A percentile compares a stretch with the other conserved stretches of the same genome.
phyloP scores from a whole-genome alignment of 768 basidiomycete genomes.

The Brasilioporus rufonigricans region DNA sequence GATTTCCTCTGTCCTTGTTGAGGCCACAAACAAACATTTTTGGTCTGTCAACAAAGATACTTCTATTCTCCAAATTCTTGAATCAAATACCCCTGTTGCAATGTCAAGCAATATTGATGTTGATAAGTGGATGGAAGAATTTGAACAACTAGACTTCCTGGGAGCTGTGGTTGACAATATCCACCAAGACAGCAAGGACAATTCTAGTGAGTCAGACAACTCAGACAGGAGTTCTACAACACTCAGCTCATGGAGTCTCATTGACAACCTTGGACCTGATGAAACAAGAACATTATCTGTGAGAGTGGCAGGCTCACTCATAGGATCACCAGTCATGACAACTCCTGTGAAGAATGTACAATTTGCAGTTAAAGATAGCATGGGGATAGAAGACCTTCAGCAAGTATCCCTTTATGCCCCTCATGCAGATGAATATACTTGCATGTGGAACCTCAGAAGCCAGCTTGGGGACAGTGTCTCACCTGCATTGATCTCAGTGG shows the following conservation, averaged over 20 bases:
- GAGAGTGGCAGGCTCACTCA: neutral
- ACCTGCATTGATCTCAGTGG: neutral
- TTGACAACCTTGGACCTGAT: neutral
- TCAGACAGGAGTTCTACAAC: neutral
- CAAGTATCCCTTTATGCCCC: neutral
- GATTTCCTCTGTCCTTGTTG: too few relatives aligned
- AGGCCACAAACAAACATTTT: too few relatives aligned
- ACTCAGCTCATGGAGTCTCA: neutral
- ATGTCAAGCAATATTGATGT: too few relatives aligned
- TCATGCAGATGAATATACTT: neutral
- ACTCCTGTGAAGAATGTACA: too few relatives aligned
- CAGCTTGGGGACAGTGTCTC: neutral
- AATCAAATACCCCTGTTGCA: neutral
- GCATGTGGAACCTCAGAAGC: neutral
- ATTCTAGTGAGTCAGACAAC: neutral
- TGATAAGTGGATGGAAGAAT: too few relatives aligned
- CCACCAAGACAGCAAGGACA: neutral
- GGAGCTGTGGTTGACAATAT: too few relatives aligned
- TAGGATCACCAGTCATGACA: too few relatives aligned
- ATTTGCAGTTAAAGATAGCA: neutral
- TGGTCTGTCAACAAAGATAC: too few relatives aligned
- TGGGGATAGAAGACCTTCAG: neutral
- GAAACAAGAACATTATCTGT: neutral
- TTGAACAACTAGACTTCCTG: too few relatives aligned
- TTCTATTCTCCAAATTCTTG: too few relatives aligned